Evolutionary conservation across 129 eudicot species (phyloP).

Genomic region (Chrysanthemum lavandulifolium): DNA sequence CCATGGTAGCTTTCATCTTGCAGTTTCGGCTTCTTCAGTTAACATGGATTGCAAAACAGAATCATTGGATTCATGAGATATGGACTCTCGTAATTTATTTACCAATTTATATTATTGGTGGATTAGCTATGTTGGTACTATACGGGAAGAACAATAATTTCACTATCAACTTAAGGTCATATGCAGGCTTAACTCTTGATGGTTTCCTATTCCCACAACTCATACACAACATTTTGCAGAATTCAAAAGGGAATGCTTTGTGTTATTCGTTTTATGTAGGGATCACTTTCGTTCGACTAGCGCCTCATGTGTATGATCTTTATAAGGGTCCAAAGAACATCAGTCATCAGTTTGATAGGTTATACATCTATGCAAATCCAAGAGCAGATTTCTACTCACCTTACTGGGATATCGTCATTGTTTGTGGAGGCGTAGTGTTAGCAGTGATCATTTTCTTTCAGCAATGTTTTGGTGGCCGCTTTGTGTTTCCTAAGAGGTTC

Average conservation of each 20-base stretch:
- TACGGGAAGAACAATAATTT: slow-evolving; percentile 31
- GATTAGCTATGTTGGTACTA: slow-evolving; percentile 36
- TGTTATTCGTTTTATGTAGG: slow-evolving; percentile 53
- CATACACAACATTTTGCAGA: slow-evolving; percentile 48
- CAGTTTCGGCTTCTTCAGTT: slow-evolving; percentile 62
- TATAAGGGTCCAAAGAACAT: slow-evolving; percentile 43
- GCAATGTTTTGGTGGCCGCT: slow-evolving; percentile 68
- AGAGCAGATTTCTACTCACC: slow-evolving; percentile 51
- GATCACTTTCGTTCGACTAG: slow-evolving; percentile 51
- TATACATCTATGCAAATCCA: slow-evolving; percentile 53
- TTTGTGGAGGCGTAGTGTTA: slow-evolving; percentile 44
- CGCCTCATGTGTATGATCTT: slow-evolving; percentile 71
- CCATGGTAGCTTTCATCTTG: slow-evolving; percentile 66
- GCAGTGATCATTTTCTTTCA: slow-evolving; percentile 51
- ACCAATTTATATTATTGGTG: slow-evolving; percentile 51
- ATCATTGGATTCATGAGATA: slow-evolving; percentile 43
- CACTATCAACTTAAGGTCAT: slow-evolving; percentile 47
- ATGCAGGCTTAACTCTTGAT: slow-evolving; percentile 65
- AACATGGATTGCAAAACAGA: slow-evolving; percentile 54
- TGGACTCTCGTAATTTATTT: slow-evolving; percentile 36
- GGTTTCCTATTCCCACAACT: slow-evolving; percentile 78
- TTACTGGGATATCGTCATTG: slow-evolving; percentile 54
- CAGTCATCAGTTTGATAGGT: slow-evolving; percentile 23
- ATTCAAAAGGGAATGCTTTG: slow-evolving; percentile 45
- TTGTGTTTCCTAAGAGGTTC: slow-evolving; percentile 47